These are phyloP conservation scores for Vickermania ingenoplastis DNA, from an alignment of 208 protist genomes.

Conservation along the genomic window DNA sequence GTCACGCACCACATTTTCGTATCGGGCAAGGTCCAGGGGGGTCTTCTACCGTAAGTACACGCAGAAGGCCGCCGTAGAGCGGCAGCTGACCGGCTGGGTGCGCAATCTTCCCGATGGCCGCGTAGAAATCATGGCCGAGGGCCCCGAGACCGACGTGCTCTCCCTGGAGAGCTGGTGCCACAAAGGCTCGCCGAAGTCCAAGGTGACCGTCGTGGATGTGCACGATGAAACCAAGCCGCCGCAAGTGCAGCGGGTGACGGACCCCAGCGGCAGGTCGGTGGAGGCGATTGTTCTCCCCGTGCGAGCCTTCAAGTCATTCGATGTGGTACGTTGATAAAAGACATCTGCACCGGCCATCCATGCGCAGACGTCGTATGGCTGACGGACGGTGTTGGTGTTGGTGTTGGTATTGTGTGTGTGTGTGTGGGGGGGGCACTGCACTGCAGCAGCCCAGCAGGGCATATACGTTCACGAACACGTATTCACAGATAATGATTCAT, in stretches of 20 bases:
- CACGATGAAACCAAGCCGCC: constrained; percentile 4
- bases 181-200: constrained; percentile 57
- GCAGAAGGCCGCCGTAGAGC: constrained; percentile 18
- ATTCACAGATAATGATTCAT: too few relatives aligned
- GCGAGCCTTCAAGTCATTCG: too few relatives aligned
- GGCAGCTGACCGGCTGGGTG: constrained; percentile 71
- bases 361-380: too few relatives aligned
- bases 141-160: constrained; percentile 22
- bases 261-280: too few relatives aligned
- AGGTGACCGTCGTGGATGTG: constrained; percentile 20
- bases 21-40: constrained; percentile 74
- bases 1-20: constrained; percentile 51
- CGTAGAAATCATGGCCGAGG: constrained; percentile 73
- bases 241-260: background rate
- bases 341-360: too few relatives aligned
- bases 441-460: too few relatives aligned
- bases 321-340: too few relatives aligned
- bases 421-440: too few relatives aligned
- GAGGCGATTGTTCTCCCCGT: too few relatives aligned
- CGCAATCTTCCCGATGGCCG: constrained; percentile 63
- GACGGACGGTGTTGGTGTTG: too few relatives aligned
- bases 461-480: too few relatives aligned
- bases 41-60: constrained; percentile 88
- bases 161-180: constrained; percentile 66
- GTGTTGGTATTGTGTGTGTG: too few relatives aligned